These are phyloP conservation scores for Penicillium atrosanguineum DNA, from an alignment of 495 filamentous ascomycete genomes.

Conservation along the genomic window DNA sequence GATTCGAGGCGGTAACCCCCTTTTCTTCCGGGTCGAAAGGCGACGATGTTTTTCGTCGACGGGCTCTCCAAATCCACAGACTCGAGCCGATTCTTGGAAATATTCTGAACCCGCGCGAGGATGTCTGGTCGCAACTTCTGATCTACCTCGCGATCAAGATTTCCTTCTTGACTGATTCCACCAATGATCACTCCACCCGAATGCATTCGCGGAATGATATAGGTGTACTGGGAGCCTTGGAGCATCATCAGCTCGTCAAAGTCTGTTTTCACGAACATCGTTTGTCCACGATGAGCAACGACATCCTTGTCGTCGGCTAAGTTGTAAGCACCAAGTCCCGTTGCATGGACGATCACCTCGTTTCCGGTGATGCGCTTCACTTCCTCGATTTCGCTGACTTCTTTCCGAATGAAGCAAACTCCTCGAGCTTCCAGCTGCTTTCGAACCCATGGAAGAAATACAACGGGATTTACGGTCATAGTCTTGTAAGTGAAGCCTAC, in stretches of 20 bases:
- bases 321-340: conserved; percentile 8
- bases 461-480: conserved; percentile 16
- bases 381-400: conserved; percentile 6
- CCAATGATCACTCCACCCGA: conserved; percentile 16
- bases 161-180: conserved; percentile 14
- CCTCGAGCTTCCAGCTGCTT: conserved; percentile 9
- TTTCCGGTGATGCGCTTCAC: conserved; percentile 5
- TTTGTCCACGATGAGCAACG: conserved; percentile 16
- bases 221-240: conserved; percentile 19
- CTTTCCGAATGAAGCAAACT: conserved; percentile 10
- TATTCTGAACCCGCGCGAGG: conserved; percentile 4
- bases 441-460: conserved; percentile 15
- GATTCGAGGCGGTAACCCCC: conserved; percentile 11
- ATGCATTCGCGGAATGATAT: conserved; percentile 19
- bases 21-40: conserved; percentile 14
- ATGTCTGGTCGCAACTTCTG: conserved; percentile 10
- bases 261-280: conserved; percentile 16
- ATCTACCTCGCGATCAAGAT: conserved; percentile 10
- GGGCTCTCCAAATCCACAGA: conserved; percentile 1
- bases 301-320: conserved; percentile 15
- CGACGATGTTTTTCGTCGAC: conserved; percentile 10
- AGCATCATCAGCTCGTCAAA: conserved; percentile 11
- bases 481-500: conserved; percentile 13
- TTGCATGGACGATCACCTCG: conserved; percentile 15
- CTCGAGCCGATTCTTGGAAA: not conserved